Base-by-base conservation (phyloP, 345 rosid species). In the Melastoma malabathricum region DNA sequence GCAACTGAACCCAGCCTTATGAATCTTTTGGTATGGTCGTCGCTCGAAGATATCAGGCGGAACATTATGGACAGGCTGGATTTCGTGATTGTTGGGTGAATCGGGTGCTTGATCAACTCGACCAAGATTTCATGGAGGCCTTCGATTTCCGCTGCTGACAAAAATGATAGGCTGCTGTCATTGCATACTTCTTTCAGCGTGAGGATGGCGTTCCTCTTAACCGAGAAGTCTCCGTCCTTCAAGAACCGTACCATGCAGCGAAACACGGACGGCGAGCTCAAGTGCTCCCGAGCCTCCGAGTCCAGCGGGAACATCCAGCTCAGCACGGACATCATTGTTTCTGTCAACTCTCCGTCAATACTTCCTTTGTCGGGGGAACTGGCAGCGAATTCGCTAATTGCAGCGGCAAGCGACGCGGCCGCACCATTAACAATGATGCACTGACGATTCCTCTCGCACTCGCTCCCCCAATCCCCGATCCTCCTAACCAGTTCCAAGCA, bases 391-490 rank as follows among this genome's bases (percentile, higher is more conserved):
- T 61, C 60, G 2, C 65, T 62, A 16, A 77, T 71, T 1, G 73
- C 70, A 0, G 60, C 55, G 3, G 82, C 72, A 3, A 81, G 34
- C 0, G 23, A 64, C 1, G 19, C 38, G 0, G 54, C 61, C 0
- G 78, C 55, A 12, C 70, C 70, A 13, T 61, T 67, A 0, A 46
- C 60, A 0, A 54, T 50, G 14, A 81, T 62, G 57, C 72, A 69
- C 0, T 58, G 54, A 22, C 62, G 44, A 44, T 81, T 73, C n/a
- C 82, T 58, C 46, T 78, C 84, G 31, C 81, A 77, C 47, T 81
- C 88, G 0, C 18, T 14, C 2, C 70, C 67, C 75, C 78, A 73
- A n/a, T 50, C 64, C 51, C 61, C 55, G 50, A 81, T 69, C 56
- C 59, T 65, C n/a, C 22, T 52, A 46, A 73, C 27, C 23, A 48